Percentiles rank a stretch among this genome's conserved stretches.
phyloP scores from a whole-genome alignment of 1,139 yeast genomes.

The Dujonia santamariae region DNA sequence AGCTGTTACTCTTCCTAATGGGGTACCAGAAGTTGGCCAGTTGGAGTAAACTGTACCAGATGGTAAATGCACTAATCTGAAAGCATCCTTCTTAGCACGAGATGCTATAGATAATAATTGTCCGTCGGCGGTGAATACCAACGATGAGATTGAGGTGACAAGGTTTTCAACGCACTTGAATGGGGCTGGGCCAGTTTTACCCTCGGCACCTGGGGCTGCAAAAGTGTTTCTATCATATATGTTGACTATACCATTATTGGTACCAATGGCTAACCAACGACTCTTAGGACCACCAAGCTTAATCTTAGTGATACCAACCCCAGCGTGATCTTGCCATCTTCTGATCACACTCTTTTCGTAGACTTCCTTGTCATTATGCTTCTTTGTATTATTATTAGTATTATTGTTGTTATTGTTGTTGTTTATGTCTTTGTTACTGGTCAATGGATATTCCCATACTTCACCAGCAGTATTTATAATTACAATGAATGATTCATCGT shows the following conservation, averaged over 20 bases:
- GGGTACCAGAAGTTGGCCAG: constrained; percentile 98
- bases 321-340: constrained; percentile 87
- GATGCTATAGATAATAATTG: constrained; percentile 86
- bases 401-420: constrained; percentile 3
- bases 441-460: constrained; percentile 80
- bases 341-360: constrained; percentile 35
- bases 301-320: constrained; percentile 76
- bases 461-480: constrained; percentile 81
- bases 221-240: constrained; percentile 61
- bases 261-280: constrained; percentile 87
- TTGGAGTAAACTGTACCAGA: constrained; percentile 82
- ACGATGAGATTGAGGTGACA: constrained; percentile 72
- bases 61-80: constrained; percentile 85
- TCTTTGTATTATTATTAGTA: too few species aligned
- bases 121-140: constrained; percentile 83
- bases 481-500: constrained; percentile 52
- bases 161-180: constrained; percentile 70
- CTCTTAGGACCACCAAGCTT: constrained; percentile 76
- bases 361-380: too few species aligned
- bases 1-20: constrained; percentile 89
- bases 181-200: constrained; percentile 45
- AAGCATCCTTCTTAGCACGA: constrained; percentile 80
- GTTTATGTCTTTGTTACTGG: constrained; percentile 9
- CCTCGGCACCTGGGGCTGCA: constrained; percentile 16
- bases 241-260: constrained; percentile 85